Base-by-base conservation (phyloP, 345 rosid species). In the Luvunga scandens region DNA sequence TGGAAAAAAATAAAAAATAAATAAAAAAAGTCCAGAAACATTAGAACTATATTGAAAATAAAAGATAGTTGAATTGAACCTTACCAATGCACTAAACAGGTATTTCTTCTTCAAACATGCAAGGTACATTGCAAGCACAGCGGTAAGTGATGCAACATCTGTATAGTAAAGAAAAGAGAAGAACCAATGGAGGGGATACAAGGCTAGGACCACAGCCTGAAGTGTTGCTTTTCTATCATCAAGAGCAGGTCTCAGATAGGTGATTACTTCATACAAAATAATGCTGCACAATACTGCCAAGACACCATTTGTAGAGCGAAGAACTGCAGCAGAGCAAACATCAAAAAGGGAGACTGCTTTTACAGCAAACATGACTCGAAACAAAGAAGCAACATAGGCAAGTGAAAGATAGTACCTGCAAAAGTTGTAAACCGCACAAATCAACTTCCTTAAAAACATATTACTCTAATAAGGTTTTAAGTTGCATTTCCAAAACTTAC, bases 181-280 rank as follows among this genome's bases (percentile, higher is more conserved):
- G 89, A 96, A 96, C 95, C 97, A 96, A 66, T 96, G 97, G 61
- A 96, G 90, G 42, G 98, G 99, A 75, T 94, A 92, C 81, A 90
- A 81, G 45, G 95, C 83, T 76, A 91, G 81, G 84, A 90, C 88
- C 62, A 87, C 80, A 0, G 98, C 87, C 75, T 81, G 76, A 39
- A 90, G 57, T 34, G 93, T 82, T 57, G 90, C 95, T 75, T 83
- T 91, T 78, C 88, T 82, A 79, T 87, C 90, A 59, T 80, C 87
- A 60, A 92, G 78, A 68, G 74, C 55, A 1, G 98, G 98, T 78
- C 89, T 90, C 89, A 91, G 78, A 78, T 77, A 86, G 55, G 61
- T 80, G 71, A 89, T 82, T 63, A 94, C 89, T 90, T 96, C 98
- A 72, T 81, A 92, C 25, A 89, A 77, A 60, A 94, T 27, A 79